Evolutionary conservation across 2,329 filamentous ascomycete genomes (phyloP).

Genomic region (Trichoderma gracile): DNA sequence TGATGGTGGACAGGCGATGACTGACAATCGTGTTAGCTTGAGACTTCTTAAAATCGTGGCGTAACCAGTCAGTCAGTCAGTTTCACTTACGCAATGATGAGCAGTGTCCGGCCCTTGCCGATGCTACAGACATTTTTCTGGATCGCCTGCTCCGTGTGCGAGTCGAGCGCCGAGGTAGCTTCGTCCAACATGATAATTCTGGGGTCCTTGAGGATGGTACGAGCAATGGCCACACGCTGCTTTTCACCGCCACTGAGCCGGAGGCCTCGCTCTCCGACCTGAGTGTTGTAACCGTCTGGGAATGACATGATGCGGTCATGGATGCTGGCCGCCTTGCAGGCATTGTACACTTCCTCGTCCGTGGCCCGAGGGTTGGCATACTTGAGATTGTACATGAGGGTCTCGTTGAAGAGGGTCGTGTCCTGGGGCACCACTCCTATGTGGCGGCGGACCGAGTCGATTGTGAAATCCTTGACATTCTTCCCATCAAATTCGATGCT

Average conservation of each 20-base stretch:
- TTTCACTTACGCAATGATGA: constrained; percentile 80
- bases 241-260: constrained; percentile 89
- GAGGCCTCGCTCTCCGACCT: constrained; percentile 86
- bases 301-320: constrained; percentile 90
- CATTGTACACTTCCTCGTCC: constrained; percentile 77
- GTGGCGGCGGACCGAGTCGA: constrained; percentile 85
- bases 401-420: constrained; percentile 92
- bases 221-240: constrained; percentile 88
- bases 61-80: no score
- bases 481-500: constrained; percentile 81
- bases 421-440: constrained; percentile 98
- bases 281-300: constrained; percentile 84
- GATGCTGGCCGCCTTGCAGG: constrained; percentile 84
- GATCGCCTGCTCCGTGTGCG: constrained; percentile 90
- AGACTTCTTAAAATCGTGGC: not conserved
- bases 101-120: constrained; percentile 81
- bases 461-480: constrained; percentile 82
- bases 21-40: constrained; percentile 40
- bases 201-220: constrained; percentile 89
- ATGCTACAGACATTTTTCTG: constrained; percentile 82
- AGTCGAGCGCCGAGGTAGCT: constrained; percentile 87
- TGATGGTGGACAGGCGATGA: constrained; percentile 82
- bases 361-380: constrained; percentile 82
- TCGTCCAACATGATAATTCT: constrained; percentile 92
- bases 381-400: constrained; percentile 89